These are phyloP conservation scores for Tetracladium maxilliforme DNA, from an alignment of 2,329 filamentous ascomycete species.

Conservation along the genomic window DNA sequence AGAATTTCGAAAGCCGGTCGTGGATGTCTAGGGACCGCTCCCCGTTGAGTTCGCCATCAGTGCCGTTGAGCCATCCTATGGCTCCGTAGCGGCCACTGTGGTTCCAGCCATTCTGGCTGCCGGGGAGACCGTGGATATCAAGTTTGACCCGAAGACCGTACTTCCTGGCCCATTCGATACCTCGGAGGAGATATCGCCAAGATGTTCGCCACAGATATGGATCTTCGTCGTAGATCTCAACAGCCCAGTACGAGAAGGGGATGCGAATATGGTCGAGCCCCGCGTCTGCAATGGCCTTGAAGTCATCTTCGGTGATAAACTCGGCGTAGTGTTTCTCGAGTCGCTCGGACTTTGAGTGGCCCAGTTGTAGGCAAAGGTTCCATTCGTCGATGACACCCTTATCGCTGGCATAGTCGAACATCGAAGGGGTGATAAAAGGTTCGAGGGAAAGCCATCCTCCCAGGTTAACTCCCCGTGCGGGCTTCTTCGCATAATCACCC, in stretches of 20 bases:
- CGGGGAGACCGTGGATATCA: slow-evolving; percentile 81
- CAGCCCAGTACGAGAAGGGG: slow-evolving; percentile 89
- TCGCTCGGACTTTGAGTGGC: slow-evolving; percentile 45
- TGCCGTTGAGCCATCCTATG: slow-evolving; percentile 86
- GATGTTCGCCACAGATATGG: slow-evolving; percentile 77
- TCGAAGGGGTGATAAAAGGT: slow-evolving; percentile 87
- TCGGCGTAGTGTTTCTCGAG: slow-evolving; percentile 87
- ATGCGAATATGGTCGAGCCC: slow-evolving; percentile 96
- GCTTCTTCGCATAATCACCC: slow-evolving; percentile 60
- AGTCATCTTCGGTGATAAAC: slow-evolving; percentile 75
- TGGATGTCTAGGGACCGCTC: slow-evolving; percentile 79
- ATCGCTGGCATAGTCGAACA: slow-evolving; percentile 56
- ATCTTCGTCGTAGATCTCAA: slow-evolving; percentile 71
- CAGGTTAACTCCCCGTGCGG: slow-evolving; percentile 80
- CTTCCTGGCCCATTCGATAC: slow-evolving; percentile 86
- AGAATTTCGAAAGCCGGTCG: slow-evolving; percentile 77
- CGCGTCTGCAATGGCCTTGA: slow-evolving; percentile 69
- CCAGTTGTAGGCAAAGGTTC: slow-evolving; percentile 60
- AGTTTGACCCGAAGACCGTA: slow-evolving; percentile 87
- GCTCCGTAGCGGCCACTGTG: slow-evolving; percentile 73
- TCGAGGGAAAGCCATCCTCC: slow-evolving; percentile 92
- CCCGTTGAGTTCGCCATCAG: slow-evolving; percentile 62
- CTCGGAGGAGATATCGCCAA: slow-evolving; percentile 87
- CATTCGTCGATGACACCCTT: slow-evolving; percentile 72
- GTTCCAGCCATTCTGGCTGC: slow-evolving; percentile 96